phyloP scores from a whole-genome alignment of 345 rosid genomes.

The Gossypioides kirkii region DNA sequence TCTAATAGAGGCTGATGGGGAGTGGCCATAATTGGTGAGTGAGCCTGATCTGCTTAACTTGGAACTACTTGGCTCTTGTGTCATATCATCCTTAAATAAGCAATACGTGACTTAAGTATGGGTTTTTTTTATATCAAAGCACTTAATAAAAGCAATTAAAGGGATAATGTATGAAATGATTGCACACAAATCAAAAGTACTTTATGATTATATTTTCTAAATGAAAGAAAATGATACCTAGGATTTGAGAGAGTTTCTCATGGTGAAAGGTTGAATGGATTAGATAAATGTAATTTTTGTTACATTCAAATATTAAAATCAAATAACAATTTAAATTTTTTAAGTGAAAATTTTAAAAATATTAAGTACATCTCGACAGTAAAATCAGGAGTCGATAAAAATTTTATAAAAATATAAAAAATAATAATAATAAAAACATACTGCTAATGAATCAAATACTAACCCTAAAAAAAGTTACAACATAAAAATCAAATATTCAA shows the following conservation, averaged over 20 bases:
- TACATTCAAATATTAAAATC: too few relatives aligned
- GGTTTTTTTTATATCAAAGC: neutral
- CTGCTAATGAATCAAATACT: too few relatives aligned
- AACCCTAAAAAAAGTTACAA: too few relatives aligned
- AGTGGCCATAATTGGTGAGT: constrained; percentile 22
- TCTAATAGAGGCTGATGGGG: constrained; percentile 41
- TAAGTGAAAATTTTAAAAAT: too few relatives aligned
- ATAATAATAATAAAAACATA: too few relatives aligned
- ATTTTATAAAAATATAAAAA: fast-evolving
- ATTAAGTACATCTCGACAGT: too few relatives aligned
- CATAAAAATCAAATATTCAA: too few relatives aligned
- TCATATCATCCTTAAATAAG: constrained; percentile 7
- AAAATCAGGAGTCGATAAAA: fast-evolving
- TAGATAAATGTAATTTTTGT: too few relatives aligned
- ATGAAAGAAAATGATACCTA: neutral
- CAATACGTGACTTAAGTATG: neutral
- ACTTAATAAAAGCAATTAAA: neutral
- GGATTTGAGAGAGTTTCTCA: neutral
- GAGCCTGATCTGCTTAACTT: neutral
- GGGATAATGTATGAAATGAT: neutral
- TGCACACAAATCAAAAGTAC: neutral
- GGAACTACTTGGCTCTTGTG: neutral
- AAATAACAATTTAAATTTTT: too few relatives aligned
- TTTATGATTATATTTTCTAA: neutral
- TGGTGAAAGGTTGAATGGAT: neutral